Percentiles rank a stretch among this genome's conserved stretches.
These are phyloP conservation scores for Rhexocercosporidium sp. DNA, from an alignment of 2,329 filamentous ascomycete genomes.

Conservation along the genomic window DNA sequence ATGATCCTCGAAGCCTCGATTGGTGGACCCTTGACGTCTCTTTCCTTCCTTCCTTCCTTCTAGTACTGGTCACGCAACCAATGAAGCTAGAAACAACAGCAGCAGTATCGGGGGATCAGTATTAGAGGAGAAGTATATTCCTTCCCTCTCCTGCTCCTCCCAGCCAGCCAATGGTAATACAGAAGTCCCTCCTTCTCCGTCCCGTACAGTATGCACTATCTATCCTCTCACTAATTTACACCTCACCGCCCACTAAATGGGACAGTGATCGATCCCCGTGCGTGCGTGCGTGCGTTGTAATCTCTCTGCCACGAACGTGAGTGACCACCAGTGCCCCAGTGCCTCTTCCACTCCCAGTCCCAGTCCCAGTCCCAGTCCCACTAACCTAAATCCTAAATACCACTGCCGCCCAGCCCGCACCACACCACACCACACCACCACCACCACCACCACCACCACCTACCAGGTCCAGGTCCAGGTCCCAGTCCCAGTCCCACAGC, in stretches of 20 bases:
- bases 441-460: too few species aligned
- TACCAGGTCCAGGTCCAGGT: too few species aligned
- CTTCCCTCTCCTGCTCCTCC: neutral
- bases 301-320: neutral
- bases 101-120: too few species aligned
- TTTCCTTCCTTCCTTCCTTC: neutral
- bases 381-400: too few species aligned
- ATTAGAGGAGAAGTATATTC: too few species aligned
- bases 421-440: too few species aligned
- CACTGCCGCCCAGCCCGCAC: too few species aligned
- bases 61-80: too few species aligned
- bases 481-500: too few species aligned
- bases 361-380: too few species aligned
- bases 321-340: too few species aligned
- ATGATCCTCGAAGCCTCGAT: conserved; percentile 8
- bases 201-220: neutral
- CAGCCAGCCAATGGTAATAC: conserved; percentile 18
- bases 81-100: neutral
- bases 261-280: conserved; percentile 7
- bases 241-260: conserved; percentile 14
- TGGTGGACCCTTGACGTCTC: conserved; percentile 14
- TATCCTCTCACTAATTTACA: neutral
- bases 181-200: neutral
- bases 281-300: conserved; percentile 1
- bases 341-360: too few species aligned